Base-by-base conservation (phyloP, 176 grass and related monocot species). In the Hyparrhenia diplandra region DNA sequence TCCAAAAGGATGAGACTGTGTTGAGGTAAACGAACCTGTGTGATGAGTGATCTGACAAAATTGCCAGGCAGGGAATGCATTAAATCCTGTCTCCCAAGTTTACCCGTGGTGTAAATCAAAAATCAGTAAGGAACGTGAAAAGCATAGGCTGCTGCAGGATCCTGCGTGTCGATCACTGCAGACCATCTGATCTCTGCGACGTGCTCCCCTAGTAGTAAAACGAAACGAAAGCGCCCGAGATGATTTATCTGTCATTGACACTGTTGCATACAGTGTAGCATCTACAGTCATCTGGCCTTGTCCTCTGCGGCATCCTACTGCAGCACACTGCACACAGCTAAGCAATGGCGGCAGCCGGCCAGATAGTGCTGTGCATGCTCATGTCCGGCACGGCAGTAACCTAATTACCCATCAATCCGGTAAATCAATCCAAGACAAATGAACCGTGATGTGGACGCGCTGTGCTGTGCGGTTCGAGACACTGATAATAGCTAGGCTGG, bases 201-300 rank as follows among this genome's bases (percentile, higher is more conserved):
- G n/a, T n/a, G n/a, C n/a, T n/a, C n/a, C n/a, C n/a, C n/a, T n/a
- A n/a, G n/a, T n/a, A n/a, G n/a, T n/a, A n/a, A n/a, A n/a, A n/a
- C n/a, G 58, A 61, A 79, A n/a, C 42, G 12, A 68, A 68, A 20
- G n/a, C n/a, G n/a, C n/a, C n/a, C 45, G 42, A 21, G 42, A 42
- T 75, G 71, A 80, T 81, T 42, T 63, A 42, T 75, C 70, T n/a
- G n/a, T n/a, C n/a, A n/a, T n/a, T n/a, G 68, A 70, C 29, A 85
- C 77, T 89, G 47, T 81, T 80, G 52, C 39, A 76, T 75, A 88
- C 16, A 79, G 81, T 67, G 31, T 25, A 29, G 13, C 42, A 8
- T 40, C 67, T 65, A 75, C 47, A 75, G 84, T 65, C 47, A 27
- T 55, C 81, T 79, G 41, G 28, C 42, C 29, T 31, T 79, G 76